These are phyloP conservation scores for Arthrocladium fulminans DNA, from an alignment of 2,329 filamentous ascomycete species.

Conservation along the genomic window DNA sequence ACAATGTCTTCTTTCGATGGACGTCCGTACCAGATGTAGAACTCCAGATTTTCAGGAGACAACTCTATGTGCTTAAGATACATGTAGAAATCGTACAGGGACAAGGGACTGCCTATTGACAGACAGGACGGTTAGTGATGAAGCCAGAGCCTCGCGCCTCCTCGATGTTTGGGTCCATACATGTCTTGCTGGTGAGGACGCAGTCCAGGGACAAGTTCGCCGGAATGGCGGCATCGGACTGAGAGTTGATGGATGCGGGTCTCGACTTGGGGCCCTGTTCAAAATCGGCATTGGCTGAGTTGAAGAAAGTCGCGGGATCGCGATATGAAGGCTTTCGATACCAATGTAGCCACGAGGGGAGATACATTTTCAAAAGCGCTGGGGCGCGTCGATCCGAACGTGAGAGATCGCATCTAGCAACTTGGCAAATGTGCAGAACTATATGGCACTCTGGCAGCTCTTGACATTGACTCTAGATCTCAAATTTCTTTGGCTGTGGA, in stretches of 20 bases:
- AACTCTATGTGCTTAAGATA: conserved; percentile 18
- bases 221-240: conserved; percentile 13
- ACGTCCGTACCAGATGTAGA: conserved; percentile 14
- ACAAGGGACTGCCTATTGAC: conserved; percentile 13
- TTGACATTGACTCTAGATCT: too few relatives aligned
- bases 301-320: conserved; percentile 11
- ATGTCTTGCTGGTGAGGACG: conserved; percentile 16
- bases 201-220: conserved; percentile 11
- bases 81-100: conserved; percentile 17
- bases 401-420: neutral
- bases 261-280: conserved; percentile 13
- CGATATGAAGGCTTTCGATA: conserved; percentile 17
- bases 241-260: conserved; percentile 13
- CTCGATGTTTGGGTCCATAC: conserved; percentile 4
- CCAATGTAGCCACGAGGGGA: conserved; percentile 15
- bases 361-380: conserved; percentile 9
- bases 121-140: neutral
- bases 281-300: conserved; percentile 10
- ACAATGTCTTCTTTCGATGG: neutral
- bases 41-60: conserved; percentile 16
- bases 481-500: too few relatives aligned
- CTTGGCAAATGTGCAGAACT: neutral
- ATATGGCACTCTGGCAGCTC: too few relatives aligned
- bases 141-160: neutral
- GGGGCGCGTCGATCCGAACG: neutral